Conservation (phyloP, 164 flowering plant species). For the Aristolochia fimbriata region DNA sequence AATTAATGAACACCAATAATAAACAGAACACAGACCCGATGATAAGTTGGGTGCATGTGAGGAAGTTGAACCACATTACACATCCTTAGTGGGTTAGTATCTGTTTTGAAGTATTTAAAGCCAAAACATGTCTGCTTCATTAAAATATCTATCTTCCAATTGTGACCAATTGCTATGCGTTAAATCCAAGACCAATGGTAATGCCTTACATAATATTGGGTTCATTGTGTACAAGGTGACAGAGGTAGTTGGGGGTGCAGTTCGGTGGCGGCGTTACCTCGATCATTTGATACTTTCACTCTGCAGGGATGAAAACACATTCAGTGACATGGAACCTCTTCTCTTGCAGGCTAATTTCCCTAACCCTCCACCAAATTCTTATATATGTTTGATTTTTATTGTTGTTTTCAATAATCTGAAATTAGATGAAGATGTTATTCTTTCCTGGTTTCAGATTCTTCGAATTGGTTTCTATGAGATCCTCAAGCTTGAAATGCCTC, state of each 20-base stretch:
- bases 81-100: not conserved
- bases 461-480: slow-evolving; percentile 90
- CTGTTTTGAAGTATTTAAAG: not conserved
- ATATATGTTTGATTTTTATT: too few relatives aligned
- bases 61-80: not conserved
- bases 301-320: slow-evolving; percentile 45
- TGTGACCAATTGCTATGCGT: not conserved
- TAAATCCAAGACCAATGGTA: too few relatives aligned
- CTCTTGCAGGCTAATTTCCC: slow-evolving; percentile 59
- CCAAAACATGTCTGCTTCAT: not conserved
- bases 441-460: slow-evolving; percentile 47
- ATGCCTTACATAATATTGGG: not conserved
- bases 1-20: not conserved
- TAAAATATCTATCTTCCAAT: not conserved
- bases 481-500: slow-evolving; percentile 82
- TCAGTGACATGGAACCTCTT: slow-evolving; percentile 79
- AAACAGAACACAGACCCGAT: not conserved
- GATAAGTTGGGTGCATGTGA: not conserved
- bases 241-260: slow-evolving; percentile 82
- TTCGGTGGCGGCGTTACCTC: slow-evolving; percentile 89
- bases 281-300: slow-evolving; percentile 67
- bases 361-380: too few relatives aligned
- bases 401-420: too few relatives aligned
- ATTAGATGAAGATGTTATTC: too few relatives aligned
- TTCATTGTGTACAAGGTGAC: slow-evolving; percentile 46